Conservation (phyloP, 2,329 filamentous ascomycete genomes). For the Fusarium incarnatum region DNA sequence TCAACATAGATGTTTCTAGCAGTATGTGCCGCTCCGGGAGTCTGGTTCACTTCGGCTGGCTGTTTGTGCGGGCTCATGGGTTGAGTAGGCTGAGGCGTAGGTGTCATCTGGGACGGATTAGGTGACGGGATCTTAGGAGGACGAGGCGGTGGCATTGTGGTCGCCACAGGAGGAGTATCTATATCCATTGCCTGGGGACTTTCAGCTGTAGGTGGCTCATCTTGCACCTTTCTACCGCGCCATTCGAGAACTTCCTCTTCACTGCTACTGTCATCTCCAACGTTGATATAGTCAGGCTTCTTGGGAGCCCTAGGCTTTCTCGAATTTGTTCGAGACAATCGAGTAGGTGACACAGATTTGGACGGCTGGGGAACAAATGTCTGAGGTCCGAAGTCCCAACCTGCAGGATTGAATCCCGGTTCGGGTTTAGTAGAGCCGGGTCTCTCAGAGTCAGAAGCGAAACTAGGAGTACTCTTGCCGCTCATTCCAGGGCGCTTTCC, state of each 20-base stretch:
- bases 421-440: constrained; percentile 47
- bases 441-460: constrained; percentile 38
- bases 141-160: constrained; percentile 33
- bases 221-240: constrained; percentile 51
- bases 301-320: constrained; percentile 72
- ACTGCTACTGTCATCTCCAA: constrained; percentile 61
- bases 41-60: background rate
- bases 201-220: constrained; percentile 48
- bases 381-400: constrained; percentile 67
- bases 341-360: constrained; percentile 59
- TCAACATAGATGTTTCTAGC: constrained; percentile 68
- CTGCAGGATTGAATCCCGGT: constrained; percentile 61
- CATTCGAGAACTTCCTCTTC: constrained; percentile 55
- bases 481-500: constrained; percentile 46
- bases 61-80: constrained; percentile 8
- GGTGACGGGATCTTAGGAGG: constrained; percentile 35
- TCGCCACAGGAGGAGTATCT: constrained; percentile 60
- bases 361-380: constrained; percentile 63
- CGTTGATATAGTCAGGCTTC: constrained; percentile 58
- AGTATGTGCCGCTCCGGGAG: constrained; percentile 21
- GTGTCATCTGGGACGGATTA: constrained; percentile 15
- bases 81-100: constrained; percentile 24
- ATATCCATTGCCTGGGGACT: constrained; percentile 75
- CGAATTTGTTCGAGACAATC: constrained; percentile 58
- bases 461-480: constrained; percentile 40